Base-by-base conservation (phyloP, 73 alveolate genomes). In the Paramecium primaurelia region DNA sequence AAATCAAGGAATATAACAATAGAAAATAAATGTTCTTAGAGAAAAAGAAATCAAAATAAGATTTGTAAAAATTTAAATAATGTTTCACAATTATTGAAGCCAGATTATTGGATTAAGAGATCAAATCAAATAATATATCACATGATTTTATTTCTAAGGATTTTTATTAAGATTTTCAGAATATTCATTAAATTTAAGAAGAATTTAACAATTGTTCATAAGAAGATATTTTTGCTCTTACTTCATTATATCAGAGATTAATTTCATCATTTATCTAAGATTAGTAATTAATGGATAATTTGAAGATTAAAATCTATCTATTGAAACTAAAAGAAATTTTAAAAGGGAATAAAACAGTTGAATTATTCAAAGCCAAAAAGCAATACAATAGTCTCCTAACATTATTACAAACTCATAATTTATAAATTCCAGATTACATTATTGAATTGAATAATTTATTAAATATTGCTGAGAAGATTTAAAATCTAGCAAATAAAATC, bases 101-200 rank as follows among this genome's bases (percentile, higher is more conserved):
- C 11, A 26, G 28, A 8, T 77, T 34, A 42, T 44, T 77, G 18
- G 32, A 42, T n/a, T 38, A 38, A 42, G 64, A 44, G 5, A 58
- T 77, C 10, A 1, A 6, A 40, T n/a, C 25, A 20, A 16, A 20
- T 7, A 18, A 18, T 20, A 77, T 77, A 7, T 16, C 40, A 7
- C 71, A 77, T 77, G 89, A 77, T 20, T 77, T 77, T 38, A 36
- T 77, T 7, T 37, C 89, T 6, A 42, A 28, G 14, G 89, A 77
- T 8, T 42, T 77, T 40, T 40, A 77, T 77, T 20, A 6, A 38
- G 89, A 77, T 44, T 40, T 38, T 36, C 12, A 77, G 0, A 20
- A 22, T 18, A 20, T 77, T 6, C 16, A 38, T 6, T 20, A 34
- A 22, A 38, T 77, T 7, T 26, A 77, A 32, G 71, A 20, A n/a